phyloP scores from a whole-genome alignment of 2,329 filamentous ascomycete genomes.

The Fusarium incarnatum region DNA sequence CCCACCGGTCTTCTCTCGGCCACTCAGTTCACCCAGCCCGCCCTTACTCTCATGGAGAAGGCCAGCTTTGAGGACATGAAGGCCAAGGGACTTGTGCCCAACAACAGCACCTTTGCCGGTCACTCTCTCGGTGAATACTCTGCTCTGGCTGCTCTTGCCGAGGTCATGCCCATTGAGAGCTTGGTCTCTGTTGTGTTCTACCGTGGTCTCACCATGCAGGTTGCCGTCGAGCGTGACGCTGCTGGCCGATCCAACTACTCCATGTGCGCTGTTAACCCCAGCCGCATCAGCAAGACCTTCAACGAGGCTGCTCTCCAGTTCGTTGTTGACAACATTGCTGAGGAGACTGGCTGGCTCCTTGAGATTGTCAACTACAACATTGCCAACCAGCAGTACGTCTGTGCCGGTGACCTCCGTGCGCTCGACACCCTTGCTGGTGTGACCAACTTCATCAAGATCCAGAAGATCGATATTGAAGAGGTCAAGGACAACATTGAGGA shows the following conservation, averaged over 20 bases:
- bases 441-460: slow-evolving; percentile 93
- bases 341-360: slow-evolving; percentile 93
- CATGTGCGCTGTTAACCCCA: slow-evolving; percentile 99
- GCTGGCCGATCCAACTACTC: slow-evolving; percentile 96
- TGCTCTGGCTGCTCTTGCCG: slow-evolving; percentile 91
- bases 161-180: slow-evolving; percentile 99
- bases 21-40: slow-evolving; percentile 98
- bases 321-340: slow-evolving; percentile 93
- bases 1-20: slow-evolving; percentile 94
- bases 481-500: slow-evolving; percentile 91
- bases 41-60: slow-evolving; percentile 99
- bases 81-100: slow-evolving; percentile 92
- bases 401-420: slow-evolving; percentile 75
- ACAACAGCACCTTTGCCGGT: slow-evolving; percentile 96
- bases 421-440: slow-evolving; percentile 82
- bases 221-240: slow-evolving; percentile 96
- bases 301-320: slow-evolving; percentile 98
- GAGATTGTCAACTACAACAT: slow-evolving; percentile 99
- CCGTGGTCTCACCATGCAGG: slow-evolving; percentile 98
- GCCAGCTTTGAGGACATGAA: slow-evolving; percentile 99
- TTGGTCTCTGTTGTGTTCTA: slow-evolving; percentile 99
- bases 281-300: slow-evolving; percentile 98
- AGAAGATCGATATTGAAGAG: slow-evolving; percentile 97
- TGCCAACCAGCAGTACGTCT: slow-evolving; percentile 80
- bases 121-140: slow-evolving; percentile 99